phyloP scores from a whole-genome alignment of 345 rosid genomes.

The Barbarea vulgaris region DNA sequence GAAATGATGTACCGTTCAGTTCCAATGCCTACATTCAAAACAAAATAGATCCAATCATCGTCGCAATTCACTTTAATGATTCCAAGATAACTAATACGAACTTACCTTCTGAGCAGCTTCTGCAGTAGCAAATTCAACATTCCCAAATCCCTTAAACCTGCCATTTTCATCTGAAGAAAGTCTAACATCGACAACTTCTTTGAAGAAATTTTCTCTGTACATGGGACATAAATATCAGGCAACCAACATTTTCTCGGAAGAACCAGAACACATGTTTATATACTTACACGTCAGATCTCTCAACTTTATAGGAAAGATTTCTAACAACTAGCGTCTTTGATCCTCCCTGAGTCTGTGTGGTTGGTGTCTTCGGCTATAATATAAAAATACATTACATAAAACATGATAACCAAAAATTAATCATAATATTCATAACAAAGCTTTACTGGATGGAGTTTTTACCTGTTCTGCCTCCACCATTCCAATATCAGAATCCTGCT shows the following conservation, averaged over 20 bases:
- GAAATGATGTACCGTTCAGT: conserved; percentile 51
- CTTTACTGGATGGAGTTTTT: background rate
- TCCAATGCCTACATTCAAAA: conserved; percentile 58
- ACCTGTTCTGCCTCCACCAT: conserved; percentile 57
- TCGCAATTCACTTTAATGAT: background rate
- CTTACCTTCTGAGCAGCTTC: conserved; percentile 72
- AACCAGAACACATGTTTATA: background rate
- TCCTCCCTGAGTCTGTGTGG: conserved; percentile 45
- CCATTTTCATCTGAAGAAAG: conserved; percentile 52
- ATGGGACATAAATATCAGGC: conserved; percentile 5
- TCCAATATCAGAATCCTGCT: conserved; percentile 51
- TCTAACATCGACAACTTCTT: conserved; percentile 70
- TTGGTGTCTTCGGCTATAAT: conserved; percentile 62
- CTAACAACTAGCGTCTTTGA: conserved; percentile 68
- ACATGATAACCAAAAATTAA: background rate
- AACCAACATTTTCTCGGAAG: background rate
- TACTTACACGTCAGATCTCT: conserved; percentile 63
- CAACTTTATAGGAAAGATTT: conserved; percentile 60
- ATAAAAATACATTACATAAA: conserved; percentile 1
- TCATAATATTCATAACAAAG: background rate
- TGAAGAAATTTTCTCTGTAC: conserved; percentile 71
- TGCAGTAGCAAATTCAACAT: conserved; percentile 72
- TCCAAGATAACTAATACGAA: background rate
- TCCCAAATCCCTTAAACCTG: conserved; percentile 65
- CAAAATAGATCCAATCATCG: background rate